A percentile compares a stretch with the other conserved stretches of the same genome.
Evolutionary conservation across 2,329 filamentous ascomycete genomes (phyloP).

Genomic region (Celoporthe dispersa): DNA sequence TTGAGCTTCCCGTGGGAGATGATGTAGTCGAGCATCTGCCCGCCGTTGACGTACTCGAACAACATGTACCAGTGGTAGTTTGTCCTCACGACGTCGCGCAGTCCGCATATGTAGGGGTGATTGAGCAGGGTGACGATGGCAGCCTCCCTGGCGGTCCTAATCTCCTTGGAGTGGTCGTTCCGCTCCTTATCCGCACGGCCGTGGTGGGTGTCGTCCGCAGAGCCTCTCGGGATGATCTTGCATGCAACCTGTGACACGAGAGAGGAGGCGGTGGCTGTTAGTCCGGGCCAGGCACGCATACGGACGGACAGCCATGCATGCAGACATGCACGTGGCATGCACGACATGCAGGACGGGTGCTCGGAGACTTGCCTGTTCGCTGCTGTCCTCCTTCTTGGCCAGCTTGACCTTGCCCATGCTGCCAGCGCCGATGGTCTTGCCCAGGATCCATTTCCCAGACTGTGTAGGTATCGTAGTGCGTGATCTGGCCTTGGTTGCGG

Average conservation of each 20-base stretch:
- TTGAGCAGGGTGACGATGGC: constrained; percentile 94
- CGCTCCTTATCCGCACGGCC: constrained; percentile 71
- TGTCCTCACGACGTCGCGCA: constrained; percentile 93
- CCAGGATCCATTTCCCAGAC: constrained; percentile 91
- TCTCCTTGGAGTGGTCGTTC: constrained; percentile 94
- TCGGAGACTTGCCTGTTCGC: constrained; percentile 74
- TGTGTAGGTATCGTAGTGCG: constrained; percentile 87
- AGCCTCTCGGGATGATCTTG: constrained; percentile 93
- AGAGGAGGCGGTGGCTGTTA: constrained; percentile 17
- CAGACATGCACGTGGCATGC: not conserved
- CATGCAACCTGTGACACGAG: constrained; percentile 73
- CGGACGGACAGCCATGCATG: not conserved
- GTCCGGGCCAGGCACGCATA: constrained; percentile 14
- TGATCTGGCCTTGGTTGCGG: constrained; percentile 56
- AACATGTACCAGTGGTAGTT: constrained; percentile 99
- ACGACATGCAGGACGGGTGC: not conserved
- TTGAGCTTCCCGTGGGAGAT: constrained; percentile 97
- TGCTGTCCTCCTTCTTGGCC: constrained; percentile 85
- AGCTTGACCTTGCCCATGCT: constrained; percentile 99
- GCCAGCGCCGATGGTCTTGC: constrained; percentile 95
- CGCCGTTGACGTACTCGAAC: constrained; percentile 97
- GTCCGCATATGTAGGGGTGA: constrained; percentile 93
- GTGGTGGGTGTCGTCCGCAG: constrained; percentile 81
- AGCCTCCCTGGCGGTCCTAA: constrained; percentile 91
- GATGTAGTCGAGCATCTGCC: constrained; percentile 99